These are phyloP conservation scores for Fusarium algeriense DNA, from an alignment of 2,329 filamentous ascomycete species.

Conservation along the genomic window DNA sequence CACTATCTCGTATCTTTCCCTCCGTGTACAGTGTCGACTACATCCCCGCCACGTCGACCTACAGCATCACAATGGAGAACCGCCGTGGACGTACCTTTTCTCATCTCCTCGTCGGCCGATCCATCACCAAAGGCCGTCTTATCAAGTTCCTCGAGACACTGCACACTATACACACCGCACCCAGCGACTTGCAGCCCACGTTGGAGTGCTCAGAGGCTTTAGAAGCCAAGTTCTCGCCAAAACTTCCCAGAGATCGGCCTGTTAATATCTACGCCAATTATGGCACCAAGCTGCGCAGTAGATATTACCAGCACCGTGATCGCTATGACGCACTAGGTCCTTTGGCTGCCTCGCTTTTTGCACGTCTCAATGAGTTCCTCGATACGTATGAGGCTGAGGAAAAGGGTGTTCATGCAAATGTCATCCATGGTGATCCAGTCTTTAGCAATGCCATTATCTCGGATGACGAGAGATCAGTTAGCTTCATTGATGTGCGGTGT, in stretches of 20 bases:
- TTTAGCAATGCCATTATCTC: neutral
- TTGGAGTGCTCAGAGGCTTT: neutral
- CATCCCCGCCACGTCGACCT: neutral
- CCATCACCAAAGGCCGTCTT: neutral
- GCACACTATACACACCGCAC: neutral
- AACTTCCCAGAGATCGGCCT: neutral
- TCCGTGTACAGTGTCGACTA: neutral
- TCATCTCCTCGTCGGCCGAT: neutral
- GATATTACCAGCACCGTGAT: neutral
- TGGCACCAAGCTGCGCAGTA: neutral
- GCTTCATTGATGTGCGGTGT: neutral
- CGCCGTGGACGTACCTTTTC: neutral
- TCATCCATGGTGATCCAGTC: neutral
- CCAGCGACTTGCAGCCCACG: neutral
- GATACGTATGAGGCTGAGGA: neutral
- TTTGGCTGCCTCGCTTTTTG: neutral
- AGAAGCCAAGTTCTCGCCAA: neutral
- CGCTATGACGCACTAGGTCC: neutral
- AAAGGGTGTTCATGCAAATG: neutral
- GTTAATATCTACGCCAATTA: slow-evolving; percentile 3
- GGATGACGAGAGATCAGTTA: neutral
- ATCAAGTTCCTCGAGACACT: neutral
- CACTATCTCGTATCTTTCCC: neutral
- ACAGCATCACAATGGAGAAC: slow-evolving; percentile 2
- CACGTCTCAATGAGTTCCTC: neutral